Base-by-base conservation (phyloP, 164 flowering plant genomes). In the Cinnamomum micranthum region DNA sequence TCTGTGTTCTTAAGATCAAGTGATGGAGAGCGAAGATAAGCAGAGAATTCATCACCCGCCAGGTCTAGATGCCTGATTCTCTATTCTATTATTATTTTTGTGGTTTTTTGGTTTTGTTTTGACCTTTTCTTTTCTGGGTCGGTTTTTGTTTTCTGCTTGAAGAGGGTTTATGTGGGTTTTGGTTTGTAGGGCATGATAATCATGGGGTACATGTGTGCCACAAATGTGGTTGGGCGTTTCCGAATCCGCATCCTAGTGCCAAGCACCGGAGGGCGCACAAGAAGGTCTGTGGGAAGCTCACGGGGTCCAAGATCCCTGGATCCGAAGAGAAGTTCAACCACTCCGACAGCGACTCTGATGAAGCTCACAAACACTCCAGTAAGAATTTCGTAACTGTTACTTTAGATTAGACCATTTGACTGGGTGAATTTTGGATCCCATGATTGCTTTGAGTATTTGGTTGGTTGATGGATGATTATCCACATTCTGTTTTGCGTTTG, bases 161-260 rank as follows among this genome's bases (percentile, higher is more conserved):
- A 31, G 52, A 22, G 31, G 23, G 52, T 72, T 69, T 59, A 12
- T 60, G 24, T 58, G 74, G 68, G 55, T 0, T 35, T 69, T 70
- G 11, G 24, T 72, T 78, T 75, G 75, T 77, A 88, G 89, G 81
- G 33, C 75, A 84, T 69, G 90, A 85, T 70, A 74, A 75, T 68
- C 92, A 87, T 76, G 89, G 87, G 65, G 86, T 75, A 69, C 86
- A 90, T 74, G 64, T 84, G 19, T 94, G 98, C 77, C 75, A 70
- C 70, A 88, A 84, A 84, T 94, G 98, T 79, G 95, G 97, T 1
- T 92, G 95, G 94, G 79, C 86, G 0, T 94, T 81, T 77, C 93
- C 97, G 4, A 92, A 94, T 55, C 83, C 91, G 4, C 95, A 92
- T 65, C 97, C 98, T 0, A 94, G 95, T 69, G 87, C 97, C 2